These are phyloP conservation scores for Cucurbita moschata DNA, from an alignment of 306 rosid species.

Conservation along the genomic window DNA sequence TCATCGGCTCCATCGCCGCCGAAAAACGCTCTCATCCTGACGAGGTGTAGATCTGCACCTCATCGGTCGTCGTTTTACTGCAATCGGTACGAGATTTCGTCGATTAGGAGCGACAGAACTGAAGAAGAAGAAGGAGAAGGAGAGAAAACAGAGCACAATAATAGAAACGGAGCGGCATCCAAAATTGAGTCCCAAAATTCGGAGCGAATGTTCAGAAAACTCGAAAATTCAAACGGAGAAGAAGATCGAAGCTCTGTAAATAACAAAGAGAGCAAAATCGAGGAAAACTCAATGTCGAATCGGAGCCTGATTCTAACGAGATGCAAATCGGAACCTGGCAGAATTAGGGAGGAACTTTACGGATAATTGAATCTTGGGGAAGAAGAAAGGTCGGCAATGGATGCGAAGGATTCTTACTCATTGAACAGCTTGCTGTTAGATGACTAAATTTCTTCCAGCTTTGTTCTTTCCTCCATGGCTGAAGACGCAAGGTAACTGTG, in stretches of 20 bases:
- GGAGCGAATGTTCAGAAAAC: neutral
- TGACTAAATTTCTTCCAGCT: neutral
- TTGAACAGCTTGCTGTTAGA: conserved; percentile 25
- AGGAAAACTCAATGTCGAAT: neutral
- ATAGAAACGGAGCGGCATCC: conserved; percentile 4
- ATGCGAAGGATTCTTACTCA: conserved; percentile 14
- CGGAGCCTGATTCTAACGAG: conserved; percentile 43
- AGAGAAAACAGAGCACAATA: conserved; percentile 11
- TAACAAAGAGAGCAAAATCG: neutral
- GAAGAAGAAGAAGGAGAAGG: conserved; percentile 23
- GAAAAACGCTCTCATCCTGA: conserved; percentile 51
- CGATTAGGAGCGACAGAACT: conserved; percentile 18
- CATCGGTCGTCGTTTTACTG: conserved; percentile 58
- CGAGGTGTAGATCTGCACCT: conserved; percentile 77
- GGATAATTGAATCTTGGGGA: conserved; percentile 31
- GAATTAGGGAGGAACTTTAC: conserved; percentile 37
- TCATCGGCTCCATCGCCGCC: conserved; percentile 30
- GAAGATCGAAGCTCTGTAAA: neutral
- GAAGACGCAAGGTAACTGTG: neutral
- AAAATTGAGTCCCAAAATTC: neutral
- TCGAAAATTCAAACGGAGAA: neutral
- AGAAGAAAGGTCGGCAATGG: conserved; percentile 29
- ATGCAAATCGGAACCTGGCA: conserved; percentile 74
- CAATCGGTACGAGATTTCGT: conserved; percentile 48
- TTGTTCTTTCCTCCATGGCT: neutral